Evolutionary conservation across 2,329 filamentous ascomycete genomes (phyloP).

Genomic region (Talaromyces sp.): DNA sequence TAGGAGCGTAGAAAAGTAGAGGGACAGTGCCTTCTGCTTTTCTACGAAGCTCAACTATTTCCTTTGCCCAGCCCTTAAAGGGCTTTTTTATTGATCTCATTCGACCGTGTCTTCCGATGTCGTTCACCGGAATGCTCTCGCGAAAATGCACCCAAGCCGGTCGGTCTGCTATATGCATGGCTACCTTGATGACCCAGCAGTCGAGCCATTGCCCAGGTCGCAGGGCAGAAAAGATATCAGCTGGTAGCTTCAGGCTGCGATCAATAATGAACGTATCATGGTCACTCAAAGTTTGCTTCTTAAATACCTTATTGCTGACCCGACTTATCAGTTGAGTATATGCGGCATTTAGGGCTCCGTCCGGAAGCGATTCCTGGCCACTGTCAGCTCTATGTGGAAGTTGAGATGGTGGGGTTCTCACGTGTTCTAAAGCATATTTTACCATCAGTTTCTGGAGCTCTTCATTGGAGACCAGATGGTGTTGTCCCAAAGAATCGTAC

Average conservation of each 20-base stretch:
- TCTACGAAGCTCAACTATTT: neutral
- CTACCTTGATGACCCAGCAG: neutral
- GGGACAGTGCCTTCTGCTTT: neutral
- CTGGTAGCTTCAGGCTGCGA: neutral
- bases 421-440: slow-evolving; percentile 18
- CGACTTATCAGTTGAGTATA: neutral
- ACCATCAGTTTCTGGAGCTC: slow-evolving; percentile 21
- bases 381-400: neutral
- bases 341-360: neutral
- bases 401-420: neutral
- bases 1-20: neutral
- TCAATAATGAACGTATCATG: neutral
- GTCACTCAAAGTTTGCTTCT: no score
- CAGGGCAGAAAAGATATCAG: neutral
- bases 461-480: neutral
- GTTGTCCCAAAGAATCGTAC: neutral
- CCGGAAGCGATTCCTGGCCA: neutral
- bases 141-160: neutral
- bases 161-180: neutral
- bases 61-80: neutral
- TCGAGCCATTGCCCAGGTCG: neutral
- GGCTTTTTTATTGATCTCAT: neutral
- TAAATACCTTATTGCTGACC: slow-evolving; percentile 4
- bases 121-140: slow-evolving; percentile 1
- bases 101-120: neutral